These are phyloP conservation scores for Ceriops zippeliana DNA, from an alignment of 345 rosid species.

Conservation along the genomic window DNA sequence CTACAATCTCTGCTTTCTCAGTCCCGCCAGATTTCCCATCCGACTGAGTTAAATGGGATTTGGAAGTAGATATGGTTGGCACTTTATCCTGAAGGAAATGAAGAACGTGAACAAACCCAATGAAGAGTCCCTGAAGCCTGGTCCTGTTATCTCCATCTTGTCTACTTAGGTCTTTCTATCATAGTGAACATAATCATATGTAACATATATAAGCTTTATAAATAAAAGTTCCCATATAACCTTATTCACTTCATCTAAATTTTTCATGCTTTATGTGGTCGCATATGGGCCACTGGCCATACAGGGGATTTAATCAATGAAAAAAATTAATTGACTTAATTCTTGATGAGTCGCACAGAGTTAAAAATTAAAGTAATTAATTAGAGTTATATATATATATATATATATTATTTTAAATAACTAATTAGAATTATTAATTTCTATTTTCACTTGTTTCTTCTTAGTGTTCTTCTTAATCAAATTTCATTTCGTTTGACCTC, in stretches of 20 bases:
- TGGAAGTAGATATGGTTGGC: constrained; percentile 55
- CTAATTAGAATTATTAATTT: too few species aligned
- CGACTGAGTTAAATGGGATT: constrained; percentile 13
- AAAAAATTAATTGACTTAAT: too few species aligned
- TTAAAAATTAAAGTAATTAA: too few species aligned
- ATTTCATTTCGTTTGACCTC: constrained; percentile 31
- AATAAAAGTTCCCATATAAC: background rate
- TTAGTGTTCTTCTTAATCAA: background rate
- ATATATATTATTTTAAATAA: too few species aligned
- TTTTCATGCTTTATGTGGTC: constrained; percentile 11
- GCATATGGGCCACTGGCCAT: constrained; percentile 43
- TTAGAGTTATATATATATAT: too few species aligned
- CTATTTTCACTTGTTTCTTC: too few species aligned
- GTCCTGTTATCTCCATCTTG: background rate
- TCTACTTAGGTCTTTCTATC: background rate
- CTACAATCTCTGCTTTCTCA: constrained; percentile 50
- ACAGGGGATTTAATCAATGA: background rate
- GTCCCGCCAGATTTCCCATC: background rate
- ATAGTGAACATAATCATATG: background rate
- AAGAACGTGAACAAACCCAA: constrained; percentile 15
- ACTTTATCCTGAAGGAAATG: constrained; percentile 39
- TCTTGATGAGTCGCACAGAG: background rate
- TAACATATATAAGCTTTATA: background rate
- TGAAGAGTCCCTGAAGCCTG: constrained; percentile 26
- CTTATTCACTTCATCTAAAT: background rate